phyloP scores from a whole-genome alignment of 2,329 filamentous ascomycete genomes.

The Rugonectria rugulosa region DNA sequence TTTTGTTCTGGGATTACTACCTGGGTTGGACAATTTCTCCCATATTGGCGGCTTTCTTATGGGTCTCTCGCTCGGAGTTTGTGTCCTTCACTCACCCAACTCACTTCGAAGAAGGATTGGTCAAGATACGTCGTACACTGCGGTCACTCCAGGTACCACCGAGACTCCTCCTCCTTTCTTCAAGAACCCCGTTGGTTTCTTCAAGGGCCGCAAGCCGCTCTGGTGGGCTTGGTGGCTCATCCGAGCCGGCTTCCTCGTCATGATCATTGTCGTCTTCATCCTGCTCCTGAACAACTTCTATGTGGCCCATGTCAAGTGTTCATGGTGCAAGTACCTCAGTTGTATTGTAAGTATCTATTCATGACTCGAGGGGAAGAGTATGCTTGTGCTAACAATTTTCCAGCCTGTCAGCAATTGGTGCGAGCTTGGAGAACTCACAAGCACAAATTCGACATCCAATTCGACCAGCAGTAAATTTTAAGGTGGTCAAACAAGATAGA shows the following conservation, averaged over 20 bases:
- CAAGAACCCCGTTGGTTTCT: slow-evolving; percentile 77
- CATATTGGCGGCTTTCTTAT: slow-evolving; percentile 97
- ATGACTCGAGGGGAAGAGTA: not conserved
- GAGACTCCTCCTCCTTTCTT: slow-evolving; percentile 62
- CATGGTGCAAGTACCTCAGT: slow-evolving; percentile 94
- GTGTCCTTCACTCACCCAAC: slow-evolving; percentile 87
- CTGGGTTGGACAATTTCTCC: slow-evolving; percentile 94
- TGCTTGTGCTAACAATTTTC: slow-evolving; percentile 30
- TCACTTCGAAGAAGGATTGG: slow-evolving; percentile 78
- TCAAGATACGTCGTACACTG: slow-evolving; percentile 74
- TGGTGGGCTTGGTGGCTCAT: slow-evolving; percentile 99
- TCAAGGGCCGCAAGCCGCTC: slow-evolving; percentile 87
- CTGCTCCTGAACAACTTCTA: slow-evolving; percentile 93
- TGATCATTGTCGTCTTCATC: slow-evolving; percentile 86
- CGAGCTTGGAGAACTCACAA: slow-evolving; percentile 56
- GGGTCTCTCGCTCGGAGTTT: slow-evolving; percentile 87
- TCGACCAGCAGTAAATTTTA: not conserved
- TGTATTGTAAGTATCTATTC: slow-evolving; percentile 77
- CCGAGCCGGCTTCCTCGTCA: slow-evolving; percentile 77
- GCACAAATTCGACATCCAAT: no score
- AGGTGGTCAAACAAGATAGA: not conserved
- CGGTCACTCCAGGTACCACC: slow-evolving; percentile 62
- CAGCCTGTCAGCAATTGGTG: slow-evolving; percentile 75
- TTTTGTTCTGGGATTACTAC: slow-evolving; percentile 90
- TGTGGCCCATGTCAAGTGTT: slow-evolving; percentile 73